phyloP scores from a whole-genome alignment of 495 filamentous ascomycete genomes.

The Aspergillus sparsus region DNA sequence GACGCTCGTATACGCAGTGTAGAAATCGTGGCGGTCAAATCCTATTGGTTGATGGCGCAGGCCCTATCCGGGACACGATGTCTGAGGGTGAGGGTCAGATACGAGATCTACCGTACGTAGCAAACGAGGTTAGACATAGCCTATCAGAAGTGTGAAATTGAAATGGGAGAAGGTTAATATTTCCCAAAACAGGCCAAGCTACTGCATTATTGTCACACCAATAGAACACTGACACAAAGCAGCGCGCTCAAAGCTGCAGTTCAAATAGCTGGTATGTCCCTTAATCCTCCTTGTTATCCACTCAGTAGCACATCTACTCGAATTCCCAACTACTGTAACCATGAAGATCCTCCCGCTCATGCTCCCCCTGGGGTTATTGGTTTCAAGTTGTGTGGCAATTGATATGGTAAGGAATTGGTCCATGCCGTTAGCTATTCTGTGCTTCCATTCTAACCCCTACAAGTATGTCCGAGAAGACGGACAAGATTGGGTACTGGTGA shows the following conservation, averaged over 20 bases:
- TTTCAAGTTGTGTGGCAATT: not conserved
- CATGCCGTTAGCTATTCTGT: not conserved
- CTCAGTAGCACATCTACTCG: not conserved
- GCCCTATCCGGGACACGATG: too few relatives aligned
- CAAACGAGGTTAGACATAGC: not conserved
- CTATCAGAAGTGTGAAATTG: not conserved
- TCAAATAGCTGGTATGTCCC: not conserved
- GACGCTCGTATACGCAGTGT: not conserved
- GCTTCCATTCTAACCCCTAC: not conserved
- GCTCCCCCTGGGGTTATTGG: not conserved
- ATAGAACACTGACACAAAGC: not conserved
- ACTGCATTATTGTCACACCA: not conserved
- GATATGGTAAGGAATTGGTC: not conserved
- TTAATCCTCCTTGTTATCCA: not conserved
- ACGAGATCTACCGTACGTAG: not conserved
- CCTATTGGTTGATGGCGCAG: too few relatives aligned
- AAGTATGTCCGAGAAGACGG: not conserved
- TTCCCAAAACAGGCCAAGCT: not conserved
- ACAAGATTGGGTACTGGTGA: conserved; percentile 1
- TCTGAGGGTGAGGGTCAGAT: not conserved
- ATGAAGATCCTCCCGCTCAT: not conserved
- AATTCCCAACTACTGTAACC: not conserved
- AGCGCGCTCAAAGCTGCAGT: too few relatives aligned
- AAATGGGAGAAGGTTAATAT: not conserved
- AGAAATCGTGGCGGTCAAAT: too few relatives aligned